Conservation (phyloP, 2,329 filamentous ascomycete genomes). For the Fusarium oligoseptatum region DNA sequence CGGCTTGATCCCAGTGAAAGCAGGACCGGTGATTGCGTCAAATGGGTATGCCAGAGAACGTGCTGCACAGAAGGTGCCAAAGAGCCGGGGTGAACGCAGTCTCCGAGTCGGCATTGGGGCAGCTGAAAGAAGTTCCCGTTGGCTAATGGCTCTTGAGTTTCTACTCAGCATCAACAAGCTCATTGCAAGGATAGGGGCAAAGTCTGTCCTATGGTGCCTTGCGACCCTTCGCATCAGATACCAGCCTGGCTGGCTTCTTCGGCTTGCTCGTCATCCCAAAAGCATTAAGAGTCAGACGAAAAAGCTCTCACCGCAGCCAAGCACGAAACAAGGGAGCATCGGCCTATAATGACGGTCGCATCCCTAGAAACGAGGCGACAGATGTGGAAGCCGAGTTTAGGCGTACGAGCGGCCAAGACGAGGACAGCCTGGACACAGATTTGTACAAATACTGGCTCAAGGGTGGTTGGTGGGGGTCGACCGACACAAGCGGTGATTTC, state of each 20-base stretch:
- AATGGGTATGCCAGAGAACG: constrained; percentile 79
- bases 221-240: constrained; percentile 59
- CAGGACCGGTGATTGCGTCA: constrained; percentile 56
- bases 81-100: constrained; percentile 61
- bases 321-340: constrained; percentile 17
- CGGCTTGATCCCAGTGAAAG: constrained; percentile 67
- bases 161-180: constrained; percentile 76
- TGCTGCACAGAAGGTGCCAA: constrained; percentile 70
- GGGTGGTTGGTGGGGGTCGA: constrained; percentile 87
- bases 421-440: constrained; percentile 77
- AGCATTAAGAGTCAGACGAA: constrained; percentile 40
- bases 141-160: constrained; percentile 82
- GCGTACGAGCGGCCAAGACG: constrained; percentile 65
- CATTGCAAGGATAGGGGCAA: constrained; percentile 49
- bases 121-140: constrained; percentile 81
- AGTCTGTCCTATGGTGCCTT: constrained; percentile 66
- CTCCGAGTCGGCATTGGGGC: constrained; percentile 79
- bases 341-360: constrained; percentile 57
- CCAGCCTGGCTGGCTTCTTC: constrained; percentile 66
- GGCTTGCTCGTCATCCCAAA: constrained; percentile 62
- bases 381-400: constrained; percentile 88
- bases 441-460: constrained; percentile 88
- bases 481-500: constrained; percentile 86
- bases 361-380: constrained; percentile 73
- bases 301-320: constrained; percentile 28